Conservation (phyloP, 2,329 filamentous ascomycete species). For the Lachnellula suecica region DNA sequence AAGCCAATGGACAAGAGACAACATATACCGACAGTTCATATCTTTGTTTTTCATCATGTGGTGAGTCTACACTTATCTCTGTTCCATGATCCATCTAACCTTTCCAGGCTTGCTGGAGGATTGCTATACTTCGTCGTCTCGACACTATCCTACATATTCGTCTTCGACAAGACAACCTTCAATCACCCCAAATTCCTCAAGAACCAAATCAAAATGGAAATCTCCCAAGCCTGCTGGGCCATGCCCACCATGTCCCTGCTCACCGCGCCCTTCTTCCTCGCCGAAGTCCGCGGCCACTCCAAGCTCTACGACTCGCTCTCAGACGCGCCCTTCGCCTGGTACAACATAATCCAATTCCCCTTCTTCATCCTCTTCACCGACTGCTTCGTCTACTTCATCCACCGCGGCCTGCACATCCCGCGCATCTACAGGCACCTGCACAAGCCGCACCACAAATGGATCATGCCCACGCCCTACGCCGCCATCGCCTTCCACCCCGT, state of each 20-base stretch:
- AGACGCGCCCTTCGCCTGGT: constrained; percentile 75
- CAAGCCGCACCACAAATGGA: constrained; percentile 99
- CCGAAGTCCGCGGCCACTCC: constrained; percentile 80
- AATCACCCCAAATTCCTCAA: constrained; percentile 93
- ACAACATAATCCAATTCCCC: constrained; percentile 81
- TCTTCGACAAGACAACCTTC: constrained; percentile 89
- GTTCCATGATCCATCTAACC: constrained; percentile 8
- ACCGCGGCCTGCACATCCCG: constrained; percentile 81
- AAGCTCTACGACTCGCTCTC: constrained; percentile 82
- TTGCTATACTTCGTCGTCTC: constrained; percentile 84
- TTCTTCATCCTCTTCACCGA: constrained; percentile 88
- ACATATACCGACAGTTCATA: constrained; percentile 70
- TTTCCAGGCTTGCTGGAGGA: constrained; percentile 75
- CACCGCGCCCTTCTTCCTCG: constrained; percentile 78
- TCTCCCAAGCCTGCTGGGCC: constrained; percentile 71
- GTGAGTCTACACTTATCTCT: constrained; percentile 47
- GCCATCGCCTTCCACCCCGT: constrained; percentile 93
- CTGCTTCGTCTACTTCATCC: constrained; percentile 88
- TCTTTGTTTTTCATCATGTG: constrained; percentile 84
- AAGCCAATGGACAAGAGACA: constrained; percentile 76
- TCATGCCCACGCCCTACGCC: constrained; percentile 93
- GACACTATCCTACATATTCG: constrained; percentile 77
- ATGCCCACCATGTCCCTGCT: constrained; percentile 82
- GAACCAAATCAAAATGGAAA: constrained; percentile 86
- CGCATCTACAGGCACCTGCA: constrained; percentile 82